A percentile compares a stretch with the other conserved stretches of the same genome.
phyloP scores from a whole-genome alignment of 805 yeast species.

The Barnettozyma wickerhamii region DNA sequence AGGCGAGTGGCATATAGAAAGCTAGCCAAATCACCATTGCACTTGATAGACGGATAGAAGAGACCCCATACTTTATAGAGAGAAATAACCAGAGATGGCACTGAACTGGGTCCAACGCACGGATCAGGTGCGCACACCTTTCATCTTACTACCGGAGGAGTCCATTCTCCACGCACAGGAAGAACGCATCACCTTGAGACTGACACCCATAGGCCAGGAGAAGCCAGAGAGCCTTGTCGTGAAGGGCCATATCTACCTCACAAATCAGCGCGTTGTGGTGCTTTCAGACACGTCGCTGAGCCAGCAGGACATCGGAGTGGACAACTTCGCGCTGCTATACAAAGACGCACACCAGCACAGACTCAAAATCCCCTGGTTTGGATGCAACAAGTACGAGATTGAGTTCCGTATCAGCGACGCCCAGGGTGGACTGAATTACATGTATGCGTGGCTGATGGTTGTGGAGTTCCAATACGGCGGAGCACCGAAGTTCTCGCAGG shows the following conservation, averaged over 20 bases:
- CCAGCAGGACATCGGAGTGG: slow-evolving; percentile 5
- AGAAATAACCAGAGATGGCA: slow-evolving; percentile 21
- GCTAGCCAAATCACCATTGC: too few relatives aligned
- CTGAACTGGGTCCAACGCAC: slow-evolving; percentile 27
- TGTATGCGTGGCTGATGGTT: slow-evolving; percentile 34
- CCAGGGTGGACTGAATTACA: slow-evolving; percentile 32
- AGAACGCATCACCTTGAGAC: slow-evolving; percentile 12
- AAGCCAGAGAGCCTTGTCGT: slow-evolving; percentile 20
- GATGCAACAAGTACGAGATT: slow-evolving; percentile 45
- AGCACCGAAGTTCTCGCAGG: slow-evolving; percentile 35
- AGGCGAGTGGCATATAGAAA: too few relatives aligned
- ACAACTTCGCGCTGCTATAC: slow-evolving; percentile 38
- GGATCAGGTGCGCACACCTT: slow-evolving; percentile 14
- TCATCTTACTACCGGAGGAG: slow-evolving; percentile 26
- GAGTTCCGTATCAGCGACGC: slow-evolving; percentile 32
- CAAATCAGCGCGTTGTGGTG: slow-evolving; percentile 38
- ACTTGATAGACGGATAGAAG: too few relatives aligned
- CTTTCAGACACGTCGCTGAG: slow-evolving; percentile 17
- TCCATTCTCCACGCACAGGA: slow-evolving; percentile 14
- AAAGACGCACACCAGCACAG: slow-evolving; percentile 29
- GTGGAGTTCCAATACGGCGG: slow-evolving; percentile 47
- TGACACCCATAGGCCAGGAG: slow-evolving; percentile 19
- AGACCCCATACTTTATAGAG: neutral
- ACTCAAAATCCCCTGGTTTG: slow-evolving; percentile 49
- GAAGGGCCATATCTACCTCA: slow-evolving; percentile 37